These are phyloP conservation scores for Cercospora citrullina DNA, from an alignment of 2,329 filamentous ascomycete species.

Conservation along the genomic window DNA sequence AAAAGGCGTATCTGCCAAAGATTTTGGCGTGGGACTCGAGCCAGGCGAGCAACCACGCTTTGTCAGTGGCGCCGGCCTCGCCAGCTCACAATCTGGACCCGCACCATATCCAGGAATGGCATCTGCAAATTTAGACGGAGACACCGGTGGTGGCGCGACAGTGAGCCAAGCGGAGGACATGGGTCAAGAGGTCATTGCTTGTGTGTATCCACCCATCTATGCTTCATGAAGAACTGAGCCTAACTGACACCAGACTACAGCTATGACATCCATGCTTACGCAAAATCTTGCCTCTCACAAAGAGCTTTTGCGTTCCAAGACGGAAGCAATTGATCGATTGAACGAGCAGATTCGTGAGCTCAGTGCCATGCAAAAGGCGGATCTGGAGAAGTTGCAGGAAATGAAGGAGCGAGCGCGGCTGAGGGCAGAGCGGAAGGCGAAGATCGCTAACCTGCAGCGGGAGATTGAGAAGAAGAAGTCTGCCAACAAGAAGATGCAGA, in stretches of 20 bases:
- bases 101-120: slow-evolving; percentile 21
- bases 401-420: slow-evolving; percentile 66
- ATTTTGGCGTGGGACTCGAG: slow-evolving; percentile 86
- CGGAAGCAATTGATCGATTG: slow-evolving; percentile 76
- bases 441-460: slow-evolving; percentile 77
- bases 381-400: slow-evolving; percentile 70
- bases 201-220: slow-evolving; percentile 54
- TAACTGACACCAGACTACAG: slow-evolving; percentile 44
- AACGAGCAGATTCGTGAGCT: slow-evolving; percentile 79
- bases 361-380: slow-evolving; percentile 74
- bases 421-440: slow-evolving; percentile 64
- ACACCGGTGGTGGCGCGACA: slow-evolving; percentile 44
- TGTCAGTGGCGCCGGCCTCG: slow-evolving; percentile 27
- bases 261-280: slow-evolving; percentile 79
- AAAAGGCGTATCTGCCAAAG: slow-evolving; percentile 82
- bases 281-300: slow-evolving; percentile 79
- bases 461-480: slow-evolving; percentile 49
- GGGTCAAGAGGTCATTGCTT: slow-evolving; percentile 74
- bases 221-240: slow-evolving; percentile 13
- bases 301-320: slow-evolving; percentile 77
- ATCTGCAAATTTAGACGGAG: slow-evolving; percentile 34
- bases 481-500: slow-evolving; percentile 19
- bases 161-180: slow-evolving; percentile 64
- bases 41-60: slow-evolving; percentile 43
- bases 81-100: slow-evolving; percentile 19